Conservation (phyloP, 106 monocot species). For the Platanthera zijinensis region DNA sequence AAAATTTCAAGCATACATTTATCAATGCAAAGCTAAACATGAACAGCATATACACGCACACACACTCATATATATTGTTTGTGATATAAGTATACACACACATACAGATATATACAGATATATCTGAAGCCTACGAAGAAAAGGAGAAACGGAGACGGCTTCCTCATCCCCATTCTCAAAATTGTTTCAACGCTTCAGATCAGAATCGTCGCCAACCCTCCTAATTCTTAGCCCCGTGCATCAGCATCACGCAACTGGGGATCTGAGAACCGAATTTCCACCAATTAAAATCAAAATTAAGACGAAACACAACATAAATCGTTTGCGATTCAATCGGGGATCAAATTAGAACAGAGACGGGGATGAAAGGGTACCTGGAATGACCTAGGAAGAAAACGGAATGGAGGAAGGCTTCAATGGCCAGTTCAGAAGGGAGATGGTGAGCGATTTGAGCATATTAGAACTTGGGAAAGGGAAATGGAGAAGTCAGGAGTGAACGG, state of each 20-base stretch:
- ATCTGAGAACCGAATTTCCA: neutral
- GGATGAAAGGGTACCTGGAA: too few species aligned
- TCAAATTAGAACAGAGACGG: too few species aligned
- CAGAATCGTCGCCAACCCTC: neutral
- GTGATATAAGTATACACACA: too few species aligned
- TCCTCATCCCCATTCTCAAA: slow-evolving; percentile 4
- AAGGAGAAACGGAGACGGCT: slow-evolving; percentile 12
- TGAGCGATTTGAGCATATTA: slow-evolving; percentile 3
- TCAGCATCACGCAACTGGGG: neutral
- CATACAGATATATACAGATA: too few species aligned
- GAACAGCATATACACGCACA: too few species aligned
- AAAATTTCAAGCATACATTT: too few species aligned
- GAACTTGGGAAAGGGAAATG: neutral
- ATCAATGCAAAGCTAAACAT: too few species aligned
- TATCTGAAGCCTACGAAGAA: slow-evolving; percentile 17
- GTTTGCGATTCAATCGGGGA: neutral
- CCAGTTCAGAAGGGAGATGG: neutral
- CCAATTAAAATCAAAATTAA: neutral
- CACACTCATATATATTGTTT: too few species aligned
- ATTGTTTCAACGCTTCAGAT: too few species aligned
- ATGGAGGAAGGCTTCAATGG: neutral
- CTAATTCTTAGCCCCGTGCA: neutral
- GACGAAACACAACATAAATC: neutral
- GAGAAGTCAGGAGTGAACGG: neutral
- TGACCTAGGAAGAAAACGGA: too few species aligned